phyloP scores from a whole-genome alignment of 768 basidiomycete genomes.

The Tulasnella sp. region DNA sequence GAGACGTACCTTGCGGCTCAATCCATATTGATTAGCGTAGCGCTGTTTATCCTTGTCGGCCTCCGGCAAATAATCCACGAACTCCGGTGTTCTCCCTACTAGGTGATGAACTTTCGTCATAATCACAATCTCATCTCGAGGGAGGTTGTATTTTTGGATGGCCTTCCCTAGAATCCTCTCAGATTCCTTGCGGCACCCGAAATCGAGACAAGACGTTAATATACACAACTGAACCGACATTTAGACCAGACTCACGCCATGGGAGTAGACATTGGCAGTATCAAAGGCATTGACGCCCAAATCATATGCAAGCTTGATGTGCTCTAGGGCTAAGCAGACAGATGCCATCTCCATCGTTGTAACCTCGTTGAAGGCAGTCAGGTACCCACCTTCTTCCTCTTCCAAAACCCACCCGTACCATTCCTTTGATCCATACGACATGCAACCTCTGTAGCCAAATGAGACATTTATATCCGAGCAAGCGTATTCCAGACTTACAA shows the following conservation, averaged over 20 bases:
- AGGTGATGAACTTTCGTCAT: conserved; percentile 53
- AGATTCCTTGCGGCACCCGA: conserved; percentile 28
- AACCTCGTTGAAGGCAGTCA: background rate
- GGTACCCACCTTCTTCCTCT: conserved; percentile 43
- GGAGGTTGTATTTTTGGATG: conserved; percentile 43
- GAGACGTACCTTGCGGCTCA: conserved; percentile 16
- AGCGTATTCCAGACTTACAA: background rate
- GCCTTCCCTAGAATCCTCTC: conserved; percentile 64
- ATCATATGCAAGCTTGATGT: conserved; percentile 19
- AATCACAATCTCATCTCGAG: conserved; percentile 59
- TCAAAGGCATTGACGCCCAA: conserved; percentile 27
- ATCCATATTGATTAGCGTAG: conserved; percentile 16
- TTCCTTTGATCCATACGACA: conserved; percentile 48
- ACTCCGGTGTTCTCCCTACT: background rate
- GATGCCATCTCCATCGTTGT: background rate
- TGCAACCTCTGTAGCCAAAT: conserved; percentile 43
- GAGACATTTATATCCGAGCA: no score
- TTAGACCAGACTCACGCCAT: conserved; percentile 35
- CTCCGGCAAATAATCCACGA: background rate
- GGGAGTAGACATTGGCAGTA: conserved; percentile 44
- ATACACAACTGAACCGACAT: background rate
- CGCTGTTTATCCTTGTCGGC: conserved; percentile 9
- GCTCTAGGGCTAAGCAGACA: background rate
- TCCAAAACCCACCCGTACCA: conserved; percentile 49
- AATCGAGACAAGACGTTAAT: background rate